Percentiles rank a stretch among this genome's conserved stretches.
Conservation (phyloP, 2,329 filamentous ascomycete genomes). For the Calonectria crousiana region DNA sequence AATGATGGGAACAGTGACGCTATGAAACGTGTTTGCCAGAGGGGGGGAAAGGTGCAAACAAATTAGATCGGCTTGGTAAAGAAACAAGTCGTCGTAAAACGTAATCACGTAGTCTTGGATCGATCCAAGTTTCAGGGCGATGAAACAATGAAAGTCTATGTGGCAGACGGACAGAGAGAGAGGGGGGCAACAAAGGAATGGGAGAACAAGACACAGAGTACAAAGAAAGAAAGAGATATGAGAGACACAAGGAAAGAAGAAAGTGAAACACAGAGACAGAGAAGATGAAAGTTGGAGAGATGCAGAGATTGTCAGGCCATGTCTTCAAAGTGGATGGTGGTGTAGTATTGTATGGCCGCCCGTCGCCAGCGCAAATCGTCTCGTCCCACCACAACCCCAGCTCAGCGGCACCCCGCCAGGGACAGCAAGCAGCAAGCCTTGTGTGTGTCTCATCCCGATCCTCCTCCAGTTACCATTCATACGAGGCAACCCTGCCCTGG, state of each 20-base stretch:
- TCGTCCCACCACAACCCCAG: slow-evolving; percentile 1
- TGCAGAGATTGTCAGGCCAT: slow-evolving; percentile 27
- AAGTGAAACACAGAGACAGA: slow-evolving; percentile 13
- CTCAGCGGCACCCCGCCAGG: neutral
- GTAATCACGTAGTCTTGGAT: slow-evolving; percentile 21
- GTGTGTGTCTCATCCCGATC: slow-evolving; percentile 8
- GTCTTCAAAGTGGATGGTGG: slow-evolving; percentile 25
- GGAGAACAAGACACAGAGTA: slow-evolving; percentile 11
- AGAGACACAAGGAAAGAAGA: slow-evolving; percentile 27
- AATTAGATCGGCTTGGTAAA: slow-evolving; percentile 11
- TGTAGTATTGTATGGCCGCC: slow-evolving; percentile 27
- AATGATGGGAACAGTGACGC: neutral
- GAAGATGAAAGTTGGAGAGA: slow-evolving; percentile 26
- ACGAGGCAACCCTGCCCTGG: neutral
- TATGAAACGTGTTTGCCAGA: slow-evolving; percentile 8
- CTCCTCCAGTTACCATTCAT: slow-evolving; percentile 24
- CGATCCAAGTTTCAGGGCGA: slow-evolving; percentile 24
- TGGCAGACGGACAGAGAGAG: slow-evolving; percentile 23
- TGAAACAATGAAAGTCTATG: slow-evolving; percentile 30
- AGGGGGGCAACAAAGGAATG: slow-evolving; percentile 19
- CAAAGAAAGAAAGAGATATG: slow-evolving; percentile 31
- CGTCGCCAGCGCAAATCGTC: neutral
- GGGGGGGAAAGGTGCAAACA: neutral
- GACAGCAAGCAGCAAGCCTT: neutral
- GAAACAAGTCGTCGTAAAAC: neutral